These are phyloP conservation scores for Dendrobium catenatum DNA, from an alignment of 106 monocot species.

Conservation along the genomic window DNA sequence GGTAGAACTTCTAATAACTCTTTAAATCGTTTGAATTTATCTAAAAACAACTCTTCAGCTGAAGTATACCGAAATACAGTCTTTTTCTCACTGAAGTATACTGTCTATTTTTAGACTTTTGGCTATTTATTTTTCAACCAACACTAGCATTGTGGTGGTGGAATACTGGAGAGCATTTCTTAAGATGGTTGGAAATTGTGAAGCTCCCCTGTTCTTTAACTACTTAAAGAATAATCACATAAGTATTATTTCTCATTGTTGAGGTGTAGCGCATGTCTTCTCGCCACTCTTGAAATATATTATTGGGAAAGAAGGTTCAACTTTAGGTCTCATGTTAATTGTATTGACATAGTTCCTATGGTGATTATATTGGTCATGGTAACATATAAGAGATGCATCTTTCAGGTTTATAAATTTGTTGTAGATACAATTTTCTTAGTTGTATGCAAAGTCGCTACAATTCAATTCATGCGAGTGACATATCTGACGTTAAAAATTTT, in stretches of 20 bases:
- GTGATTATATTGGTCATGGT: too few species aligned
- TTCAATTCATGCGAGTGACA: neutral
- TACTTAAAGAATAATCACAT: too few species aligned
- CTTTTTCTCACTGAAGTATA: neutral
- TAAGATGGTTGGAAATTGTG: neutral
- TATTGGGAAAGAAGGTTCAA: too few species aligned
- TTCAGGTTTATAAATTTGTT: neutral
- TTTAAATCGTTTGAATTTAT: neutral
- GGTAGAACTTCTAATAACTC: conserved; percentile 21
- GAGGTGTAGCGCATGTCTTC: too few species aligned
- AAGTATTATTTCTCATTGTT: too few species aligned
- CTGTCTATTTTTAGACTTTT: neutral
- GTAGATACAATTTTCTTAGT: too few species aligned
- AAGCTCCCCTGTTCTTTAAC: too few species aligned
- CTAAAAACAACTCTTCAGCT: too few species aligned
- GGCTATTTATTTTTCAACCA: neutral
- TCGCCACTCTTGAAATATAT: too few species aligned
- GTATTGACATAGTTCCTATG: too few species aligned
- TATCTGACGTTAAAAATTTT: neutral
- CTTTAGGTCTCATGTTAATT: too few species aligned
- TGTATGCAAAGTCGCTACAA: neutral
- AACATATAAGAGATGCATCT: neutral
- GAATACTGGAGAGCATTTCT: neutral
- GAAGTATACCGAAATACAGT: too few species aligned
- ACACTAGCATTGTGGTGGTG: neutral